Evolutionary conservation across 1,139 yeast species (phyloP), one percentile per base, ranked within the genome.

Genomic region (Yamadazyma oceani): DNA sequence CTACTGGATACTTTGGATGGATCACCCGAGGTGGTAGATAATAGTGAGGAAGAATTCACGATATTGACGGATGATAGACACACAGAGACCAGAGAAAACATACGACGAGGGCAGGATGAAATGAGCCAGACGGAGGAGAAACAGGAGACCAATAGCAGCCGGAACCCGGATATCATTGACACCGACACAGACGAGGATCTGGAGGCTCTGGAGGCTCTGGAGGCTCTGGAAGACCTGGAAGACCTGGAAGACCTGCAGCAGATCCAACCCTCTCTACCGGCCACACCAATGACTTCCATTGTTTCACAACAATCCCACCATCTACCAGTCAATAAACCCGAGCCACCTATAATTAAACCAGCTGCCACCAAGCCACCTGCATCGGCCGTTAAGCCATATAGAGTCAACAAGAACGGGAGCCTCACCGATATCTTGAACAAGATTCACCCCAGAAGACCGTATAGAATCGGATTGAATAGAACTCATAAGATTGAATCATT

Each of bases 391-490:
- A n/a, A n/a, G n/a, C 26, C 16, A 19, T 22, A 12, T 17, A 13
- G 36, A 11, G 32, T 39, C 10, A 33, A 35, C 14, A 42, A 40
- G 17, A 8, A 37, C 10, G 37, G 34, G 2, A 49, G 47, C 35
- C 44, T 51, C n/a, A 40, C 51, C 13, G 53, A 44, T 23, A 41
- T 50, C 15, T 33, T 49, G 23, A 40, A 34, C 24, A 48, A 46
- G 30, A 26, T 44, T 13, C 39, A 42, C 21, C 25, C 43, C 36
- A 21, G 22, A 27, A 25, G 22, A n/a, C 39, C 31, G 22, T 32
- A 45, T 31, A 51, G 64, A 37, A 64, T 64, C 6, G 73, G 73
- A 3, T 54, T 67, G 32, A 65, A 66, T 4, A 60, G 52, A 41
- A 48, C 53, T 31, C 40, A 43, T 15, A 58, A 50, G 35, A 51